Evolutionary conservation across 108 stramenopile genomes (phyloP), one percentile per base, ranked within the genome.

Genomic region (Pseudonitzschia multiseries): DNA sequence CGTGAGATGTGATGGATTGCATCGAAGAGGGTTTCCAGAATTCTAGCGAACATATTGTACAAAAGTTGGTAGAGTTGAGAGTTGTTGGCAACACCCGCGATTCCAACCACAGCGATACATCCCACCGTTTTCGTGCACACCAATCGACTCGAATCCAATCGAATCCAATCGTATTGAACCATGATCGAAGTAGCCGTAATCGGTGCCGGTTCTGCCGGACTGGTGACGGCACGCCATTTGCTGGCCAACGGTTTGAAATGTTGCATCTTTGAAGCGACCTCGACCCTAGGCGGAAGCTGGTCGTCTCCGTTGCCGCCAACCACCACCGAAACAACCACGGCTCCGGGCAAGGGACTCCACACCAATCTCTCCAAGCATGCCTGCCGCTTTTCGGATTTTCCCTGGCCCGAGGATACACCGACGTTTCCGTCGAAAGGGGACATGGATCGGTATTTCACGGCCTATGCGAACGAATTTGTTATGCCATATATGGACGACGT

Each of bases 281-380:
- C 68, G 44, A 70, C 80, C n/a, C 14, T 85, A 40, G 89, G 87
- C 2, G 89, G 89, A 2, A 72, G 79, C 48, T 89, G 88, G 88
- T 44, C 67, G 18, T 59, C 57, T 21, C 12, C 70, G 8, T 41
- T 63, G 31, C 40, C 68, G 42, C 32, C 70, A 20, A 8, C 70
- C n/a, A n/a, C n/a, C n/a, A n/a, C n/a, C n/a, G n/a, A n/a, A 15
- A 48, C 60, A 42, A 15, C 22, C 48, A 32, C 41, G 15, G 8
- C 57, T 83, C 69, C 85, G 86, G 87, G 88, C 86, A 70, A 78
- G 29, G 82, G 84, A 31, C 63, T 89, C 82, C 74, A 70, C 21
- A 85, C 88, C 53, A 89, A 89, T 73, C 69, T 89, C 44, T 89
- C 88, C 26, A 85, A 83, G 71, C 83, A 85, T 44, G 85, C 88